These are phyloP conservation scores for Pholiota adiposa DNA, from an alignment of 1,284 basidiomycete species.

Conservation along the genomic window DNA sequence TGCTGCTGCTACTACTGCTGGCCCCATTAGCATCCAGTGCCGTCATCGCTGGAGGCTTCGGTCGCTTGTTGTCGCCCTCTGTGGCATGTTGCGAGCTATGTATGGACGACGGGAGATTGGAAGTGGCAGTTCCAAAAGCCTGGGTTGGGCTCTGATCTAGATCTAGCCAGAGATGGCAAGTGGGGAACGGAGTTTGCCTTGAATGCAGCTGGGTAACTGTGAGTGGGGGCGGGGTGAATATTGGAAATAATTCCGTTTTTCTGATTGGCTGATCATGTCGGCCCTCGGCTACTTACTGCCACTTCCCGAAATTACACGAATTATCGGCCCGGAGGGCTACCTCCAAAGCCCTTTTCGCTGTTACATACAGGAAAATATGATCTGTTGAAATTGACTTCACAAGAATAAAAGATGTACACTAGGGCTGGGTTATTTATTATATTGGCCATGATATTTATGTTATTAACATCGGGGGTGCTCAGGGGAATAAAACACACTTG, in stretches of 20 bases:
- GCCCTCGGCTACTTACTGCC: background rate
- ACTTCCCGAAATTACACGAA: too few relatives aligned
- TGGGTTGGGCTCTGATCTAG: background rate
- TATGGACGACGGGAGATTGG: background rate
- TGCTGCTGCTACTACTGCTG: conserved; percentile 5
- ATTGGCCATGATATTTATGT: too few relatives aligned
- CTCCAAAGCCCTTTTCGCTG: too few relatives aligned
- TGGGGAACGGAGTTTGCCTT: background rate
- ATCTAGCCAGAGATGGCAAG: background rate
- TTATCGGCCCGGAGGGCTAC: too few relatives aligned
- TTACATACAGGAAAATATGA: too few relatives aligned
- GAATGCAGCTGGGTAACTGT: too few relatives aligned
- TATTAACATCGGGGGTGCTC: too few relatives aligned
- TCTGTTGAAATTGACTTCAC: too few relatives aligned
- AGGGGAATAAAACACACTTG: too few relatives aligned
- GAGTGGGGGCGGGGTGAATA: background rate
- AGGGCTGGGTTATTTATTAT: too few relatives aligned
- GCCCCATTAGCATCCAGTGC: background rate
- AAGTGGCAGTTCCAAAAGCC: background rate
- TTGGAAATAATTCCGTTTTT: background rate
- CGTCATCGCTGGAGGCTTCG: background rate
- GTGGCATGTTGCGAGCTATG: background rate
- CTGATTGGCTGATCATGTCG: background rate
- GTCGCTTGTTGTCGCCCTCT: background rate
- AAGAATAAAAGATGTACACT: too few relatives aligned